Percentiles rank a stretch among this genome's conserved stretches.
Evolutionary conservation across 257 asterid genomes (phyloP).

Genomic region (Thymus mandschuricus): DNA sequence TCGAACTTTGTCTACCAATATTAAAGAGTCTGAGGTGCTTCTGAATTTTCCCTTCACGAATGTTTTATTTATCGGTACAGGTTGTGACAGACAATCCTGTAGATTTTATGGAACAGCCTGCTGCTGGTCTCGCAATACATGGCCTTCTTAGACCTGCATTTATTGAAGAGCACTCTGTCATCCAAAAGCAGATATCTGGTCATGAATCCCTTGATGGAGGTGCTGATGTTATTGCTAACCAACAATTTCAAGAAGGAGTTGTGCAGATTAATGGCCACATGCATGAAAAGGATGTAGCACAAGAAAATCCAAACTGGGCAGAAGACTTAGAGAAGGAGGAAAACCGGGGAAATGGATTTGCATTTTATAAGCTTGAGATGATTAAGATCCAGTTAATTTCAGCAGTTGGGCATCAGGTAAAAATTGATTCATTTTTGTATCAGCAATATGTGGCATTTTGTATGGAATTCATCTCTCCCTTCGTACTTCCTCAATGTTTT

Average conservation of each 20-base stretch:
- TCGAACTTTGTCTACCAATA: conserved; percentile 4
- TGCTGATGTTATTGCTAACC: conserved; percentile 41
- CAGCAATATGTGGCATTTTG: conserved; percentile 17
- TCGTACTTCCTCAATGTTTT: not conserved
- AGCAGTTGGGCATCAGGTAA: conserved; percentile 74
- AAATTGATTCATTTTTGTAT: conserved; percentile 4
- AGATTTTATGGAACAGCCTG: conserved; percentile 93
- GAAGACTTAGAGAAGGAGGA: conserved; percentile 81
- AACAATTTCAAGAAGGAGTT: conserved; percentile 44
- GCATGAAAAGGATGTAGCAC: conserved; percentile 50
- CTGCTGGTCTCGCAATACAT: conserved; percentile 89
- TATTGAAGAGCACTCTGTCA: conserved; percentile 80
- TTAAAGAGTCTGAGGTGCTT: conserved; percentile 9
- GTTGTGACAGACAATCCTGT: conserved; percentile 82
- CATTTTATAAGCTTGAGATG: conserved; percentile 94
- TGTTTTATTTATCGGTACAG: conserved; percentile 42
- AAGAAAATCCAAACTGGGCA: conserved; percentile 59
- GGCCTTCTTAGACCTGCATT: conserved; percentile 92
- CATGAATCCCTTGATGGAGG: conserved; percentile 42
- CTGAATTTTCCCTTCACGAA: not conserved
- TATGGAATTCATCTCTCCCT: conserved; percentile 7
- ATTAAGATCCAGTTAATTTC: conserved; percentile 77
- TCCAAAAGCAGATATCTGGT: conserved; percentile 70
- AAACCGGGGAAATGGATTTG: conserved; percentile 71
- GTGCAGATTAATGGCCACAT: conserved; percentile 66